Evolutionary conservation across 2,329 filamentous ascomycete genomes (phyloP), one percentile per base, ranked within the genome.

Genomic region (Cladophialophora chaetospira): DNA sequence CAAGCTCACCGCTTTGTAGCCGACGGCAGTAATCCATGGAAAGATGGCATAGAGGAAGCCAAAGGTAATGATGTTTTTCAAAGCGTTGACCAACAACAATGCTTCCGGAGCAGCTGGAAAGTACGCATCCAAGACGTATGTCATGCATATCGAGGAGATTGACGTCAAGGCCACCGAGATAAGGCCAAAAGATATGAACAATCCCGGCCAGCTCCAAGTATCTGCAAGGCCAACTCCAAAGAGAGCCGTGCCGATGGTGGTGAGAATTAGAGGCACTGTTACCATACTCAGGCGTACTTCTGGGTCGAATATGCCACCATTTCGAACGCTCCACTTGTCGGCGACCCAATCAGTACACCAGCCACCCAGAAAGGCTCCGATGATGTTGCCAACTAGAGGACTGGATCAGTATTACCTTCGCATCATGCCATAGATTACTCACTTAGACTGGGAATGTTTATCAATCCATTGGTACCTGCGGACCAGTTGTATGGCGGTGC

Each of bases 401-500:
- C n/a, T n/a, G n/a, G n/a, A n/a, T n/a, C n/a, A n/a, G n/a, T n/a
- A n/a, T n/a, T n/a, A n/a, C n/a, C n/a, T n/a, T n/a, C n/a, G n/a
- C n/a, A n/a, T n/a, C n/a, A n/a, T n/a, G n/a, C n/a, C n/a, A n/a
- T n/a, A n/a, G n/a, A n/a, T n/a, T n/a, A n/a, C n/a, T n/a, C n/a
- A n/a, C n/a, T 31, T 1, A 47, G n/a, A 9, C 19, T 26, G 9
- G 47, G 29, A 13, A 50, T 36, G 33, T 38, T 38, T 11, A 50
- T 40, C 21, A 50, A 25, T n/a, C 47, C 47, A 19, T 38, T 50
- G 29, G 28, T 50, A 9, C 29, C 47, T 3, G 29, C n/a, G 33
- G 15, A 21, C 19, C 36, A 50, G 47, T 38, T 50, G 47, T 50
- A 50, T 3, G 47, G 47, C 3, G 47, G 47, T 19, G 42, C 15